Evolutionary conservation across 768 basidiomycete genomes (phyloP).

Genomic region (Psilocybe cyanescens): DNA sequence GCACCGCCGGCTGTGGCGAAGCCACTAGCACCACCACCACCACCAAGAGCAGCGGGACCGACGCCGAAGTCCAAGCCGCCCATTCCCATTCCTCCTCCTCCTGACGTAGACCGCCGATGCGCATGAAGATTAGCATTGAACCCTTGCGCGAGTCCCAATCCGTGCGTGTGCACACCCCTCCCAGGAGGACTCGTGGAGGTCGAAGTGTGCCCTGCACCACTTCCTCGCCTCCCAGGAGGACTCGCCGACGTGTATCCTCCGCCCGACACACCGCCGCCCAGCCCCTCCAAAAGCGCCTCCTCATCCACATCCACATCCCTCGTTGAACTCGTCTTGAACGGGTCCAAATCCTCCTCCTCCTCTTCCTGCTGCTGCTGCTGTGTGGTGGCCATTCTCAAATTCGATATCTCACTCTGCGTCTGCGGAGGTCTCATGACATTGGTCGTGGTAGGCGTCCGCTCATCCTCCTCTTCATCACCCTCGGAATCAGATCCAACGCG

Average conservation of each 20-base stretch:
- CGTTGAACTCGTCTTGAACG: conserved; percentile 41
- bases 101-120: conserved; percentile 6
- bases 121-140: background rate
- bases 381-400: conserved; percentile 1
- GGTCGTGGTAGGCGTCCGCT: conserved; percentile 1
- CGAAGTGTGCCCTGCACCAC: background rate
- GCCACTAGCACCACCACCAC: background rate
- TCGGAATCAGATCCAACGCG: conserved; percentile 3
- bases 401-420: background rate
- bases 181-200: background rate
- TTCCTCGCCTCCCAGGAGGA: background rate
- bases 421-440: background rate
- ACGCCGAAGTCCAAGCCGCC: background rate
- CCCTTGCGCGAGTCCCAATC: background rate
- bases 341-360: conserved; percentile 43
- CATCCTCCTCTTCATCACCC: background rate
- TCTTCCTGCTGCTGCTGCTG: conserved; percentile 12
- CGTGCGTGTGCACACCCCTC: background rate
- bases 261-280: conserved; percentile 2
- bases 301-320: conserved; percentile 36
- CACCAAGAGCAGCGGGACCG: background rate
- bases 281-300: conserved; percentile 13
- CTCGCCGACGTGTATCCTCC: background rate
- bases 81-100: background rate
- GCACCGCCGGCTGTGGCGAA: background rate